Conservation (phyloP, 495 filamentous ascomycete genomes). For the Bacidia rubella region DNA sequence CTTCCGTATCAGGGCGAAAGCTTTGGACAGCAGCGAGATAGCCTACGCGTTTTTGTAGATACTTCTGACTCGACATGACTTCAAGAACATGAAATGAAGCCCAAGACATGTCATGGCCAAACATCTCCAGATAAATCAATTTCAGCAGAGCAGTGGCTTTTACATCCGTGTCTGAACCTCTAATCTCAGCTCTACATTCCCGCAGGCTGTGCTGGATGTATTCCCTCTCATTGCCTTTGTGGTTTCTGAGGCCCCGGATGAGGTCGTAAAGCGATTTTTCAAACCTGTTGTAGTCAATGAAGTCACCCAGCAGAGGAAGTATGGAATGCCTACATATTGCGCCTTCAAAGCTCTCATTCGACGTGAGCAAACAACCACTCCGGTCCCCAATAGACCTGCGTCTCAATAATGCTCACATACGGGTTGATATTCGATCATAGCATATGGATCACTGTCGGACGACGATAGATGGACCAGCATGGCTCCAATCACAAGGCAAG, state of each 20-base stretch:
- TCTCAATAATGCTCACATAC: no score
- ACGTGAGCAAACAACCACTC: no score
- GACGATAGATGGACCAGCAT: no score
- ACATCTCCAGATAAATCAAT: slow-evolving; percentile 95
- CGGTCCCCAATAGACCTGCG: no score
- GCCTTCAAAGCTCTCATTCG: no score
- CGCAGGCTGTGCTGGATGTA: slow-evolving; percentile 83
- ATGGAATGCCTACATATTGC: background rate
- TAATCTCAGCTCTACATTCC: slow-evolving; percentile 88
- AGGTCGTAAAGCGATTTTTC: slow-evolving; percentile 98
- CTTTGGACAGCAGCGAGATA: slow-evolving; percentile 96
- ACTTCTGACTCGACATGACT: slow-evolving; percentile 93
- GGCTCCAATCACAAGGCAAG: no score
- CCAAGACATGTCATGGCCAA: slow-evolving; percentile 99
- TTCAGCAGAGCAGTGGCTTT: slow-evolving; percentile 94
- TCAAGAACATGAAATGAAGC: slow-evolving; percentile 95
- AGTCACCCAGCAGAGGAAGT: slow-evolving; percentile 4
- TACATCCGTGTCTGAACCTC: slow-evolving; percentile 85
- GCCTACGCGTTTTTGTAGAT: slow-evolving; percentile 84
- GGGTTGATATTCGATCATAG: no score
- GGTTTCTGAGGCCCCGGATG: slow-evolving; percentile 84
- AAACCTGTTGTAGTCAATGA: slow-evolving; percentile 48
- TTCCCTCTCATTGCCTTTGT: slow-evolving; percentile 84
- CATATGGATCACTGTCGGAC: no score
- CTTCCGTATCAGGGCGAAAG: slow-evolving; percentile 89